phyloP scores from a whole-genome alignment of 306 rosid genomes.

The Castanospermum australe region DNA sequence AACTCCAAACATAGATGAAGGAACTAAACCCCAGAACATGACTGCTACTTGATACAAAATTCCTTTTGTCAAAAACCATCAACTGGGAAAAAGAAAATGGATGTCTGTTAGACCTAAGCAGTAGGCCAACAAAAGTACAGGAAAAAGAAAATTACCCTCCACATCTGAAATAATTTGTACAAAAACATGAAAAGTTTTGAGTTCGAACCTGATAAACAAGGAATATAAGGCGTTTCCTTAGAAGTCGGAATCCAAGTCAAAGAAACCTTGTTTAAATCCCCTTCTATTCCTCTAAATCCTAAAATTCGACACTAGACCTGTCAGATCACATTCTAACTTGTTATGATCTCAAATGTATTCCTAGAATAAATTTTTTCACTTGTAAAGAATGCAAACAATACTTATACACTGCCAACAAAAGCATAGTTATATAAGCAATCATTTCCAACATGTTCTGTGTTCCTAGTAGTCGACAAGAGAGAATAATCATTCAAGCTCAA shows the following conservation, averaged over 20 bases:
- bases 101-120: background rate
- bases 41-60: background rate
- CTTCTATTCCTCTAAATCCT: background rate
- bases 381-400: background rate
- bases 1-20: background rate
- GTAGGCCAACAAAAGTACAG: background rate
- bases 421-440: background rate
- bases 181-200: background rate
- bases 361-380: background rate
- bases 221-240: background rate
- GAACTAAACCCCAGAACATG: background rate
- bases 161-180: background rate
- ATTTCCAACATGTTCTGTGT: background rate
- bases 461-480: background rate
- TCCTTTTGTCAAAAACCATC: background rate
- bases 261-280: background rate
- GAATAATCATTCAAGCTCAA: background rate
- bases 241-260: background rate
- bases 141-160: background rate
- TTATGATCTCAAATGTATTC: background rate
- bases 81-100: background rate
- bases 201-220: background rate
- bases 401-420: background rate
- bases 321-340: background rate
- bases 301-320: background rate